Percentiles rank a stretch among this genome's conserved stretches.
phyloP scores from a whole-genome alignment of 768 basidiomycete species.

The Lactarius tabidus region DNA sequence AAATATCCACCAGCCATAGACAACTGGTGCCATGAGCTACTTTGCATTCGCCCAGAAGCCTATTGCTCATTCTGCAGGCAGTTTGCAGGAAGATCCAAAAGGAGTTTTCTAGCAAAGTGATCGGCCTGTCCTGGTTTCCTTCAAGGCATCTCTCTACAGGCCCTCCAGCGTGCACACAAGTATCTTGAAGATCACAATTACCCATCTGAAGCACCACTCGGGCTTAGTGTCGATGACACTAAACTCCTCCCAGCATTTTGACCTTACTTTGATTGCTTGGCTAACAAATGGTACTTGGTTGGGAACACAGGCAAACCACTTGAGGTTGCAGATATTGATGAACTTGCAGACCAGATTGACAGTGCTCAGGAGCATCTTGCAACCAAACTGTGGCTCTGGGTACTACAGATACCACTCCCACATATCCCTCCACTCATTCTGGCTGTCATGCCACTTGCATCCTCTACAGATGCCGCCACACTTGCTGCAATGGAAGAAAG shows the following conservation, averaged over 20 bases:
- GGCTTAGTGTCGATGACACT: constrained; percentile 36
- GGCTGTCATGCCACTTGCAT: constrained; percentile 33
- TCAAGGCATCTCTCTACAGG: constrained; percentile 25
- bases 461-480: constrained; percentile 23
- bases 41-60: constrained; percentile 30
- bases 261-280: constrained; percentile 28
- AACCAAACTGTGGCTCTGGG: constrained; percentile 36
- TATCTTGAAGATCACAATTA: constrained; percentile 26
- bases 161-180: constrained; percentile 25
- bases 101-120: constrained; percentile 26
- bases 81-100: constrained; percentile 22
- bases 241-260: constrained; percentile 32
- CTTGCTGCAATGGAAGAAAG: constrained; percentile 20
- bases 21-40: constrained; percentile 32
- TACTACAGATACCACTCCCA: constrained; percentile 32
- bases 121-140: constrained; percentile 28
- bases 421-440: constrained; percentile 36
- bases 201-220: constrained; percentile 27
- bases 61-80: constrained; percentile 29
- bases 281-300: constrained; percentile 29
- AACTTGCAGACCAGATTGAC: constrained; percentile 21
- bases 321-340: constrained; percentile 27
- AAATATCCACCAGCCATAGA: constrained; percentile 33
- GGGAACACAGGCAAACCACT: constrained; percentile 29
- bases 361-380: constrained; percentile 23